Percentiles rank a stretch among this genome's conserved stretches.
These are phyloP conservation scores for Hordeum pubiflorum DNA, from an alignment of 202 grass and related monocot species.

Conservation along the genomic window DNA sequence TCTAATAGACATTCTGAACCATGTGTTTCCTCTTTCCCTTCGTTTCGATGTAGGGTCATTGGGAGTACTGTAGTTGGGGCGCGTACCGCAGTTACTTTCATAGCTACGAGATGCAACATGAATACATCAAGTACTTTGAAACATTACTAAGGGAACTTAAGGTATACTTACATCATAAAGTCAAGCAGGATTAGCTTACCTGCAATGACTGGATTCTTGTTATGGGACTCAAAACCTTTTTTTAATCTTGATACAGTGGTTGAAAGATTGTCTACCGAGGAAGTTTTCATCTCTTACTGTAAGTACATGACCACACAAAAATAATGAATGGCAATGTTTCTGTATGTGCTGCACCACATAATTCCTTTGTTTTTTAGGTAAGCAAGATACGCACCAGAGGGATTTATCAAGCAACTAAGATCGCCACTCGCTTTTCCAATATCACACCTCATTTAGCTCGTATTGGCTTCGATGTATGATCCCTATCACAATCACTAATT, in stretches of 20 bases:
- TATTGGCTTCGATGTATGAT: background rate
- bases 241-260: conserved; percentile 18
- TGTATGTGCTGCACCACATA: background rate
- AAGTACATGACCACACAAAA: background rate
- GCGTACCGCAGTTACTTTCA: background rate
- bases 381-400: background rate
- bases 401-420: conserved; percentile 12
- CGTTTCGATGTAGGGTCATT: background rate
- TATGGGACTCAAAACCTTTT: background rate
- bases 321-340: background rate
- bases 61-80: conserved; percentile 1
- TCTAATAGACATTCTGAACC: background rate
- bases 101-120: conserved; percentile 9
- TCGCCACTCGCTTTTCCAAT: background rate
- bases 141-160: conserved; percentile 5
- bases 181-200: background rate
- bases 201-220: background rate
- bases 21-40: background rate
- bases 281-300: background rate
- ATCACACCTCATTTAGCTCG: background rate
- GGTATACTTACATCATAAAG: background rate
- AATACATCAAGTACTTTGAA: conserved; percentile 12
- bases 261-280: conserved; percentile 15
- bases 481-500: background rate
- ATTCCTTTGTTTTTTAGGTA: background rate